Conservation (phyloP, 345 rosid genomes). For the Moringa oleifera region DNA sequence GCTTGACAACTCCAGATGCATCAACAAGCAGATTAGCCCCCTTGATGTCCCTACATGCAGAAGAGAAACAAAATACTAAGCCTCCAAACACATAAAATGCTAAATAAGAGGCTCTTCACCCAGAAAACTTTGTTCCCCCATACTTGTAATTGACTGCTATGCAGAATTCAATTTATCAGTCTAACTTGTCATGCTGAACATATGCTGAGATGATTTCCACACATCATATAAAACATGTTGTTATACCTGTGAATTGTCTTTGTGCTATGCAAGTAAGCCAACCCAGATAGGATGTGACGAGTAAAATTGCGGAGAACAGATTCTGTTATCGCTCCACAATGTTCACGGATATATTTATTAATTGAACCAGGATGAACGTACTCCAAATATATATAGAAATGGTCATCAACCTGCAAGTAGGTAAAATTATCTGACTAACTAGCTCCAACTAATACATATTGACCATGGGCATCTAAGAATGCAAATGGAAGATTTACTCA, state of each 20-base stretch:
- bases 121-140: not conserved
- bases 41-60: constrained; percentile 75
- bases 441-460: not conserved
- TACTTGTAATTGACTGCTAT: not conserved
- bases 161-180: not conserved
- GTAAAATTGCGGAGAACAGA: constrained; percentile 84
- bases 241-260: constrained; percentile 89
- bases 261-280: constrained; percentile 82
- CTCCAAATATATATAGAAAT: constrained; percentile 84
- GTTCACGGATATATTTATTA: constrained; percentile 77
- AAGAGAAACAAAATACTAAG: constrained; percentile 14
- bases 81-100: not conserved
- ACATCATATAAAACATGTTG: not conserved
- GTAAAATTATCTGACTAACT: constrained; percentile 11
- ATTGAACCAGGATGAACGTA: constrained; percentile 98
- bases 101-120: too few relatives aligned
- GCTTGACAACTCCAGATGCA: constrained; percentile 92
- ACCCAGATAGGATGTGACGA: constrained; percentile 87
- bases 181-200: not conserved
- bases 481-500: constrained; percentile 40
- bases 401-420: constrained; percentile 60
- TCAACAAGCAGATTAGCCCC: constrained; percentile 98
- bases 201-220: constrained; percentile 5
- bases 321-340: constrained; percentile 91
- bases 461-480: not conserved